A percentile compares a stretch with the other conserved stretches of the same genome.
phyloP scores from a whole-genome alignment of 352 stramenopile genomes.

The Phytophthora rubi region DNA sequence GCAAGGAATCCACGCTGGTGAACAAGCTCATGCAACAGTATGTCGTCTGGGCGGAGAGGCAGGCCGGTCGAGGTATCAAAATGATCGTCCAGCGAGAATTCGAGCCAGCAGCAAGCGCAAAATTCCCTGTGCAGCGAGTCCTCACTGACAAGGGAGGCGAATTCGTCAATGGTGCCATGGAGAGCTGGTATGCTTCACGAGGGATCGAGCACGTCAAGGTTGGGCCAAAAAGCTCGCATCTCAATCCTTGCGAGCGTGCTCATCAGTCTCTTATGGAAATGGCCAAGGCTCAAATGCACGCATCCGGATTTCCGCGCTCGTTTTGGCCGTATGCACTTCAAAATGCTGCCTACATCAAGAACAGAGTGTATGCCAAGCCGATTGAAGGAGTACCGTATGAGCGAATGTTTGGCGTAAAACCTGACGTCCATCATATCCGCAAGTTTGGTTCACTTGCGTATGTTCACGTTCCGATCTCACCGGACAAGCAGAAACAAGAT shows the following conservation, averaged over 20 bases:
- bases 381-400: constrained; percentile 8
- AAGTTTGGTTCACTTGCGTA: constrained; percentile 16
- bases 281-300: constrained; percentile 10
- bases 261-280: constrained; percentile 20
- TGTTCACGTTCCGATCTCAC: constrained; percentile 1
- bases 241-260: constrained; percentile 5
- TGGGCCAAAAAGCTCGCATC: constrained; percentile 10
- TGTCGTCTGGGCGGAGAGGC: constrained; percentile 10
- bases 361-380: constrained; percentile 1
- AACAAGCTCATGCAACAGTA: constrained; percentile 3
- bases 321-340: constrained; percentile 18
- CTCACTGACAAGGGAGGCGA: constrained; percentile 9
- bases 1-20: neutral
- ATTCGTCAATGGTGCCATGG: constrained; percentile 10
- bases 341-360: constrained; percentile 17
- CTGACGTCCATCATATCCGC: constrained; percentile 13
- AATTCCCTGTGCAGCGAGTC: constrained; percentile 2
- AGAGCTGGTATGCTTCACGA: neutral
- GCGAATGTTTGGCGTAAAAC: constrained; percentile 7
- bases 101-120: neutral
- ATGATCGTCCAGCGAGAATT: constrained; percentile 12
- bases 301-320: constrained; percentile 3
- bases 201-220: constrained; percentile 18
- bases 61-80: constrained; percentile 6
- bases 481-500: constrained; percentile 5